Evolutionary conservation across 805 yeast genomes (phyloP).

Genomic region (Sungouiozyma intestinalis): DNA sequence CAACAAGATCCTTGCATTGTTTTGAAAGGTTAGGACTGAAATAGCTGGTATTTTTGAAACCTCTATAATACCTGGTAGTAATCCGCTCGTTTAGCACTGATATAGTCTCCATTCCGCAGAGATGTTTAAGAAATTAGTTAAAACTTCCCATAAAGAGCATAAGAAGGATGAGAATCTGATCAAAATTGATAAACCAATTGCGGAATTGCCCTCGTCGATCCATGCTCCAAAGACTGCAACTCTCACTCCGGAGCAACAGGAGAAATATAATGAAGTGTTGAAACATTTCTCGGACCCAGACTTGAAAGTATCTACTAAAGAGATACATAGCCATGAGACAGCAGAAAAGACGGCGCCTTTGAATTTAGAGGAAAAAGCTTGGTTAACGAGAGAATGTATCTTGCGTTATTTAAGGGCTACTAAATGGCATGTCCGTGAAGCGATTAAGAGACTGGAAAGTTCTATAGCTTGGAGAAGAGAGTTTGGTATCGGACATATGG

Average conservation of each 20-base stretch:
- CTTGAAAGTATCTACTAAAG: slow-evolving; percentile 40
- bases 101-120: too few relatives aligned
- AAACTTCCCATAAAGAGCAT: slow-evolving; percentile 9
- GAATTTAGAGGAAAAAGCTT: slow-evolving; percentile 57
- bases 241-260: slow-evolving; percentile 45
- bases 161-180: slow-evolving; percentile 23
- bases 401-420: slow-evolving; percentile 87
- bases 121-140: slow-evolving; percentile 21
- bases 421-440: slow-evolving; percentile 70
- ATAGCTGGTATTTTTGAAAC: too few relatives aligned
- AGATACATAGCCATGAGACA: slow-evolving; percentile 27
- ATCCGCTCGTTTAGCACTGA: neutral
- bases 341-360: slow-evolving; percentile 27
- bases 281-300: slow-evolving; percentile 50
- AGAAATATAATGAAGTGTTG: slow-evolving; percentile 53
- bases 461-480: slow-evolving; percentile 91
- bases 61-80: too few relatives aligned
- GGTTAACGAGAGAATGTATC: slow-evolving; percentile 90
- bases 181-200: slow-evolving; percentile 41
- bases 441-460: slow-evolving; percentile 61
- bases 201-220: slow-evolving; percentile 39
- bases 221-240: slow-evolving; percentile 39
- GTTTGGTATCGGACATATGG: slow-evolving; percentile 54
- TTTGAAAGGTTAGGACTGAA: too few relatives aligned
- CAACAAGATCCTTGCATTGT: too few relatives aligned